These are phyloP conservation scores for Apiospora hydei DNA, from an alignment of 2,329 filamentous ascomycete genomes.

Conservation along the genomic window DNA sequence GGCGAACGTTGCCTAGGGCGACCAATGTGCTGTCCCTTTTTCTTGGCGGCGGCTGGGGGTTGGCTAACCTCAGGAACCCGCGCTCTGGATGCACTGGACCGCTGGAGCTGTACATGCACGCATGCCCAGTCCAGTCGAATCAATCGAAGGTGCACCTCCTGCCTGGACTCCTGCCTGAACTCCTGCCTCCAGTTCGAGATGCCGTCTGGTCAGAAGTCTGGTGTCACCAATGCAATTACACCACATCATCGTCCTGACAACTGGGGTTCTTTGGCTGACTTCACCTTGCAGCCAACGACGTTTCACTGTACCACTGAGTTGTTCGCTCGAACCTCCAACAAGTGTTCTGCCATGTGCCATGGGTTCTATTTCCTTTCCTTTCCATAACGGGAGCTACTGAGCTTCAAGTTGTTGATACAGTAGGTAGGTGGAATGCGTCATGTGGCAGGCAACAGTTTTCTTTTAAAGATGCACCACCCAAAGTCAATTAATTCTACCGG, in stretches of 20 bases:
- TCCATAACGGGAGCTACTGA: neutral
- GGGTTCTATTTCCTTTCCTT: neutral
- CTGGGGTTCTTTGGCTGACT: neutral
- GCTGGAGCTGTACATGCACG: neutral
- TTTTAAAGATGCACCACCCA: neutral
- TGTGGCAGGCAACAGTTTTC: neutral
- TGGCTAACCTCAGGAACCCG: conserved; percentile 5
- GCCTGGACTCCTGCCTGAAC: too few relatives aligned
- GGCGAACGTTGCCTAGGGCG: conserved; percentile 14
- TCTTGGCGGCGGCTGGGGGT: conserved; percentile 9
- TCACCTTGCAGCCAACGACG: neutral
- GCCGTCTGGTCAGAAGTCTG: neutral
- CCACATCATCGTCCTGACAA: conserved; percentile 9
- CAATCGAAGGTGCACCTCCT: neutral
- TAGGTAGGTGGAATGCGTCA: neutral
- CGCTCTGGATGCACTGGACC: neutral
- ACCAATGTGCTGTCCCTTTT: conserved; percentile 6
- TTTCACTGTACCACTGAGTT: neutral
- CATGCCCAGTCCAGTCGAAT: neutral
- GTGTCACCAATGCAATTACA: neutral
- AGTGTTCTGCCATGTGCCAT: too few relatives aligned
- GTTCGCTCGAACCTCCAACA: neutral
- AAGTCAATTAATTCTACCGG: conserved; percentile 14
- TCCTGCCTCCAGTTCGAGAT: neutral
- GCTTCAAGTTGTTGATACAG: neutral